These are phyloP conservation scores for Tuber aestivum DNA, from an alignment of 495 filamentous ascomycete species.

Conservation along the genomic window DNA sequence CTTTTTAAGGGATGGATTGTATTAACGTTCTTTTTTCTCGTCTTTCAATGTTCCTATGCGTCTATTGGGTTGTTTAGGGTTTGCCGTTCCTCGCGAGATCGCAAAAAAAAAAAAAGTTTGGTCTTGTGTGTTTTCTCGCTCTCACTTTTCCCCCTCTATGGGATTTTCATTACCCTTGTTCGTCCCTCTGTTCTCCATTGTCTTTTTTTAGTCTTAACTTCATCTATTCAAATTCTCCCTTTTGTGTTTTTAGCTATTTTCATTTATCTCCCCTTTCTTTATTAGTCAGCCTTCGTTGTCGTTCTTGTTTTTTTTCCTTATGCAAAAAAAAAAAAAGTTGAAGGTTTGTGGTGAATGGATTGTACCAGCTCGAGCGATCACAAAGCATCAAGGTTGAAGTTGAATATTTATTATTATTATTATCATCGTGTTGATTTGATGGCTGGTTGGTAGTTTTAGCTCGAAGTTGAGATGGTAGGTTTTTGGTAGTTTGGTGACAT, in stretches of 20 bases:
- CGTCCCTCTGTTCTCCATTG: slow-evolving; percentile 32
- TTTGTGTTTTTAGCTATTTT: slow-evolving; percentile 38
- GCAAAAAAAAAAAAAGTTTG: neutral
- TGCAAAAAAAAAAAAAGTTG: neutral
- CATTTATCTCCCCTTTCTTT: neutral
- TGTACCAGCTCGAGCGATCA: neutral
- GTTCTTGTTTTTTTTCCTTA: neutral
- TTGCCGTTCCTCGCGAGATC: neutral
- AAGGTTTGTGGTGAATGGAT: neutral
- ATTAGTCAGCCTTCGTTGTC: neutral
- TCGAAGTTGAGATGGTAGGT: neutral
- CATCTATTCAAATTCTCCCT: slow-evolving; percentile 21
- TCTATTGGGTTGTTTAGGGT: neutral
- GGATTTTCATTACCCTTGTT: slow-evolving; percentile 30
- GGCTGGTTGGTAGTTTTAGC: neutral
- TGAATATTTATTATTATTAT: neutral
- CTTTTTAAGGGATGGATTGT: slow-evolving; percentile 20
- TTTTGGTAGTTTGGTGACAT: neutral
- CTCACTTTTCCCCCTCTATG: slow-evolving; percentile 22
- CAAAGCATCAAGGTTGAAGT: neutral
- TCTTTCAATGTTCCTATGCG: neutral
- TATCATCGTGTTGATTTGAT: neutral
- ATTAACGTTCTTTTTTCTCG: slow-evolving; percentile 23
- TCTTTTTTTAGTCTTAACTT: slow-evolving; percentile 30
- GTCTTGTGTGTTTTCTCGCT: slow-evolving; percentile 17